Evolutionary conservation across 192 early-diverging fungal species (phyloP).

Genomic region (Geranomyces variabilis): DNA sequence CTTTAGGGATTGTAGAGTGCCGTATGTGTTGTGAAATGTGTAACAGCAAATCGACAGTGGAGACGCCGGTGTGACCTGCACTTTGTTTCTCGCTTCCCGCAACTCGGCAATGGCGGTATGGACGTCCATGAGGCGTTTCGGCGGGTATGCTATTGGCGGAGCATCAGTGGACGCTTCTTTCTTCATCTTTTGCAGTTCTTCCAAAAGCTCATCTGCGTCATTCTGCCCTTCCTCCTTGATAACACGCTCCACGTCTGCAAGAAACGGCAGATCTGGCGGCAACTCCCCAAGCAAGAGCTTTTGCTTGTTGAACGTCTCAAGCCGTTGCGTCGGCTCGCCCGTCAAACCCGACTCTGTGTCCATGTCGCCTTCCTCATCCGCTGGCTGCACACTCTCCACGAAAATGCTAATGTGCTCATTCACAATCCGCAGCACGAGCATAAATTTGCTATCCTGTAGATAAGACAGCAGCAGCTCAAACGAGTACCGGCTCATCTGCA

Average conservation of each 20-base stretch:
- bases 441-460: constrained; percentile 90
- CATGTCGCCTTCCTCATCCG: constrained; percentile 1
- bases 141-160: constrained; percentile 45
- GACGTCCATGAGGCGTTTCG: constrained; percentile 76
- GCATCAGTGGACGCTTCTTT: constrained; percentile 63
- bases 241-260: constrained; percentile 79
- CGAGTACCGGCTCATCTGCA: constrained; percentile 84
- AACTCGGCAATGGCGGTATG: constrained; percentile 75
- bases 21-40: constrained; percentile 93
- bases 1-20: constrained; percentile 83
- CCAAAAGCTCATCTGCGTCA: constrained; percentile 19
- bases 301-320: constrained; percentile 84
- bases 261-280: constrained; percentile 72
- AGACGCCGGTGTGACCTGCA: constrained; percentile 64
- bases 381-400: constrained; percentile 1
- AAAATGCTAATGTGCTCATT: constrained; percentile 90
- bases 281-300: constrained; percentile 71
- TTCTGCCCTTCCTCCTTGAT: constrained; percentile 65
- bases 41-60: constrained; percentile 91
- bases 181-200: constrained; percentile 51
- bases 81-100: constrained; percentile 75
- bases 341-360: constrained; percentile 33
- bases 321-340: constrained; percentile 28
- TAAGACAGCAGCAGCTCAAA: constrained; percentile 89
- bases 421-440: constrained; percentile 83